Conservation (phyloP, 2,329 filamentous ascomycete species). For the Penicillium brasilianum region DNA sequence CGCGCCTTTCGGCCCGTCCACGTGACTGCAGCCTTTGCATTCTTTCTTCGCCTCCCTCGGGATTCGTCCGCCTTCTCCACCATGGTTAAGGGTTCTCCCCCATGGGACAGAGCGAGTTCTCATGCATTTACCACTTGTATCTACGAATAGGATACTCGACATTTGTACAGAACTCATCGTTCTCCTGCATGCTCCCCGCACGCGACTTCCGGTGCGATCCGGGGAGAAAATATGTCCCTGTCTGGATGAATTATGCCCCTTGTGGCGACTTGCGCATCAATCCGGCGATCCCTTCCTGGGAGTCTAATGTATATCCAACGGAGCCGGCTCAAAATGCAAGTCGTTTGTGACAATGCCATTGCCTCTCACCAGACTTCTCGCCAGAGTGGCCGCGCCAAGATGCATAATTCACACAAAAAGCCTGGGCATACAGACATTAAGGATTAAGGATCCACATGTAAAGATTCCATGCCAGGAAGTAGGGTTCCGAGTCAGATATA, state of each 20-base stretch:
- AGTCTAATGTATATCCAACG: not conserved
- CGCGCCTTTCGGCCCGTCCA: not conserved
- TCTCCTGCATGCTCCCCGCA: slow-evolving; percentile 21
- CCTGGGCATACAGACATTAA: not conserved
- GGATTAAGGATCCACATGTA: not conserved
- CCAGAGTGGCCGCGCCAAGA: too few relatives aligned
- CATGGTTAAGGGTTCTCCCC: slow-evolving; percentile 29
- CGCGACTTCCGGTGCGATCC: slow-evolving; percentile 17
- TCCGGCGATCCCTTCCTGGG: slow-evolving; percentile 11
- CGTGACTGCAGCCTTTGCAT: not conserved
- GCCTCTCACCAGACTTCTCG: not conserved
- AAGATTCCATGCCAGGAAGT: slow-evolving; percentile 15
- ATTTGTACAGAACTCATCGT: slow-evolving; percentile 17
- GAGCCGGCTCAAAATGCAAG: slow-evolving; percentile 21
- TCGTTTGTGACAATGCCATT: not conserved
- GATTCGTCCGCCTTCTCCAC: slow-evolving; percentile 17
- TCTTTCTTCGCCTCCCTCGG: slow-evolving; percentile 11
- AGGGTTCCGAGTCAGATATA: slow-evolving; percentile 24
- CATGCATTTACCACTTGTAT: slow-evolving; percentile 4
- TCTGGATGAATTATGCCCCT: slow-evolving; percentile 13
- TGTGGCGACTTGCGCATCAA: slow-evolving; percentile 19
- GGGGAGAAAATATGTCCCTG: slow-evolving; percentile 15
- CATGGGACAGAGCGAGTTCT: slow-evolving; percentile 7
- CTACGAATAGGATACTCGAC: slow-evolving; percentile 12
- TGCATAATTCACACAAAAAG: not conserved